Evolutionary conservation across 768 basidiomycete species (phyloP), one percentile per base, ranked within the genome.

Genomic region (Lactifluus hygrophoroides): DNA sequence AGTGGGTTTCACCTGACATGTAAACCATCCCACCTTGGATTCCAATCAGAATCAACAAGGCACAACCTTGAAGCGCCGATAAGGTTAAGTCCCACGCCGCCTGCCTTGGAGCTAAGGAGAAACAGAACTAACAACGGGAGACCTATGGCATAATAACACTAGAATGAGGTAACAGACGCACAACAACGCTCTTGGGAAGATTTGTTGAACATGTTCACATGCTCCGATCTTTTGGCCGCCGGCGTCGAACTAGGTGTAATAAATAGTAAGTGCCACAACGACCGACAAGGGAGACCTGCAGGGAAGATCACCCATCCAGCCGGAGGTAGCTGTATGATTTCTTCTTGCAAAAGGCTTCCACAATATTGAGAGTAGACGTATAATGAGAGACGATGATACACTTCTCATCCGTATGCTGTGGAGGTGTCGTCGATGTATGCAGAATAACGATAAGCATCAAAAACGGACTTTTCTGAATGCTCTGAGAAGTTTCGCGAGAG

Each of bases 341-440:
- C 62, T 79, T 82, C 69, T 84, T 81, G 73, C 94, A 95, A 64
- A 85, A 88, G 3, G 82, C 82, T 73, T 97, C 92, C 30, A 99
- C 75, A 56, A 99, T 82, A 67, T 97, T 90, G 53, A 99, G 82
- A 1, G 94, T 96, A 5, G 88, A 86, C 0, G 94, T 98, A 67
- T 89, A 99, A 69, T 98, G 94, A n/a, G 94, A 97, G 34, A 95
- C 90, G 42, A 99, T 73, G 34, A 97, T 88, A 65, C 92, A 88
- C 80, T 99, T 99, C 73, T 99, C 95, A 40, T 88, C 84, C 0
- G 90, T 93, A 35, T 76, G 74, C 85, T 90, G 58, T 19, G 9
- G 62, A 53, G 37, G 45, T 16, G 30, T 30, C 9, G 30, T 30
- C 9, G 30, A 21, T 47, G 0, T 27, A 35, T 37, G 53, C 27